Base-by-base conservation (phyloP, 2,329 filamentous ascomycete genomes). In the Pestalotiopsis sp. region DNA sequence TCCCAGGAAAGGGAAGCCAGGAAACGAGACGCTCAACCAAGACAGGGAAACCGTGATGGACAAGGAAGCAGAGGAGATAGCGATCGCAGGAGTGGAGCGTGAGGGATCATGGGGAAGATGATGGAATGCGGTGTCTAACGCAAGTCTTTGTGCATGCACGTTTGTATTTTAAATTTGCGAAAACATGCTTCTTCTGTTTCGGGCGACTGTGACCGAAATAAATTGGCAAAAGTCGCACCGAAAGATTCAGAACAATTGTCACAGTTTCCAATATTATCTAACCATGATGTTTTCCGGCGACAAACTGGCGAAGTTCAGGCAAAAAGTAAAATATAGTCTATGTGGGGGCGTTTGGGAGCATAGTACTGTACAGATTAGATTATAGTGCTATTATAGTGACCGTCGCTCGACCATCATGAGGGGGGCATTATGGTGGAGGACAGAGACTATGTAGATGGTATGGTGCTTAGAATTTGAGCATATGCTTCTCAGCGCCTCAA, bases 1-100 rank as follows among this genome's bases (percentile, higher is more conserved):
- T 86, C 91, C 2, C 89, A 94, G 73, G 92, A 97, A 77, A 86
- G 89, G 64, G 80, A 81, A 14, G 82, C 84, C 68, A 85, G 91
- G 68, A 86, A 85, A 77, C 81, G 81, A 2, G 77, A 77, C 65
- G 74, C 79, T 65, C 74, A n/a, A 6, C 6, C 52, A 24, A n/a
- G 52, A 17, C 20, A 76, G 66, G 70, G 59, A 24, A 24, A 65
- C 44, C 65, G 60, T 11, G 40, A 63, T 66, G 69, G 71, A 13
- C 71, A 69, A 38, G 68, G 72, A 10, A 68, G 73, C 4, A 72
- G 78, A 3, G 69, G 76, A 2, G 74, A 74, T 39, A 75, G 78
- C 30, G 73, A 76, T 13, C 70, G 76, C 30, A 69, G 75, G 14
- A 72, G 78, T 14, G 75, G 80, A 3, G 68, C 78, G 4, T 73